Conservation (phyloP, 768 basidiomycete genomes). For the Suillus lakei region DNA sequence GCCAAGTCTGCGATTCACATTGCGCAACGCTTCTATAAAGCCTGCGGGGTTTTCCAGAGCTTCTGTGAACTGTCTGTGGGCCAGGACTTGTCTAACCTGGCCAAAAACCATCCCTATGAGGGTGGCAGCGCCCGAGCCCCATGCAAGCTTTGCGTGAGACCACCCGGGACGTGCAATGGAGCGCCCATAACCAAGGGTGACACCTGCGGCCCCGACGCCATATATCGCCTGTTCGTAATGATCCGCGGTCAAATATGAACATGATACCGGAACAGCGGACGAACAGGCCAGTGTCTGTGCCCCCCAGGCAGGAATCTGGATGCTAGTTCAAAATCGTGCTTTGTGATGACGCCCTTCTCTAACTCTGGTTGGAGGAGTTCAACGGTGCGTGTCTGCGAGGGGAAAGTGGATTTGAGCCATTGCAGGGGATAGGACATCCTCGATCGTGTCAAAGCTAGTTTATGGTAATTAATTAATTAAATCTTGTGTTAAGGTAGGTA, state of each 20-base stretch:
- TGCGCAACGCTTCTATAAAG: conserved; percentile 34
- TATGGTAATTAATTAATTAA: neutral
- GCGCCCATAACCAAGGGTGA: conserved; percentile 30
- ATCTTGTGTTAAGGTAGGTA: neutral
- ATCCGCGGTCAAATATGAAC: conserved; percentile 7
- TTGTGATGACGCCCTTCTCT: conserved; percentile 31
- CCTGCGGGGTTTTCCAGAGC: conserved; percentile 34
- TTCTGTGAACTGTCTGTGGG: conserved; percentile 36
- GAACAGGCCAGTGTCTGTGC: conserved; percentile 50
- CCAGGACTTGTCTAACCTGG: conserved; percentile 31
- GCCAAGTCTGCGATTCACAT: conserved; percentile 36
- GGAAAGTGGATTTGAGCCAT: conserved; percentile 52
- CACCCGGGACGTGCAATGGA: conserved; percentile 33
- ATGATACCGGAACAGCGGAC: conserved; percentile 23
- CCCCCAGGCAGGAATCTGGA: conserved; percentile 55
- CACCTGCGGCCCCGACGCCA: conserved; percentile 27
- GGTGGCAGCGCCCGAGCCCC: conserved; percentile 29
- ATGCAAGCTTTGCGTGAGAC: conserved; percentile 28
- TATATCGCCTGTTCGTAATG: conserved; percentile 23
- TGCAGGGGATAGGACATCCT: conserved; percentile 36
- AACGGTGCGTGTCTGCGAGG: conserved; percentile 37
- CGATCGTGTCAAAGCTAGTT: conserved; percentile 3
- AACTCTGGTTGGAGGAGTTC: conserved; percentile 38
- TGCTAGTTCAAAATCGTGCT: conserved; percentile 61
- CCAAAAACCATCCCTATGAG: conserved; percentile 39